These are phyloP conservation scores for Candida gigantensis DNA, from an alignment of 1,139 yeast genomes.

Conservation along the genomic window DNA sequence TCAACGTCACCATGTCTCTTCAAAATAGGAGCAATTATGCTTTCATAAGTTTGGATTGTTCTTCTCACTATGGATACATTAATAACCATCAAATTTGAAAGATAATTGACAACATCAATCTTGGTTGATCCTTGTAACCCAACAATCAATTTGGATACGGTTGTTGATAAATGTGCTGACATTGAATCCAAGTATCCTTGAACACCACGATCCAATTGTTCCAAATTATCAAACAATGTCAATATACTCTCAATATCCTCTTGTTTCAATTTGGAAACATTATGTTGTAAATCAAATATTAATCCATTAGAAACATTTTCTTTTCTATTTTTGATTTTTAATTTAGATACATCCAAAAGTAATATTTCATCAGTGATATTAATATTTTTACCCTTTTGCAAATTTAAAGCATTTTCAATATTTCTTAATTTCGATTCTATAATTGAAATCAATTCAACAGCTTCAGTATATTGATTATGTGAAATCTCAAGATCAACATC, in stretches of 20 bases:
- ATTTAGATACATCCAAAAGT: slow-evolving; percentile 43
- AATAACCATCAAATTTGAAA: slow-evolving; percentile 45
- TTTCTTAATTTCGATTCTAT: slow-evolving; percentile 36
- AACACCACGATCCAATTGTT: slow-evolving; percentile 41
- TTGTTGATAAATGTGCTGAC: slow-evolving; percentile 33
- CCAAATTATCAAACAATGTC: slow-evolving; percentile 38
- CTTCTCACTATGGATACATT: slow-evolving; percentile 41
- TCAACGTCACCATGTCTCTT: slow-evolving; percentile 34
- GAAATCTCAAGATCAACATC: slow-evolving; percentile 69
- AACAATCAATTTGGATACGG: slow-evolving; percentile 39
- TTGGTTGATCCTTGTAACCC: slow-evolving; percentile 49
- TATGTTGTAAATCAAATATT: slow-evolving; percentile 40
- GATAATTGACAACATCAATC: slow-evolving; percentile 46
- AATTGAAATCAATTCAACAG: slow-evolving; percentile 53
- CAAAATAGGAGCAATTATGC: slow-evolving; percentile 36
- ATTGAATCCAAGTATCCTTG: slow-evolving; percentile 38
- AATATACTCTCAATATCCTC: slow-evolving; percentile 36
- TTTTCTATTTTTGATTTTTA: slow-evolving; percentile 41
- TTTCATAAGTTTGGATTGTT: slow-evolving; percentile 36
- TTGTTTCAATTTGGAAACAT: slow-evolving; percentile 32
- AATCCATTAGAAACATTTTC: slow-evolving; percentile 39
- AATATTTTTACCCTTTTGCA: slow-evolving; percentile 6
- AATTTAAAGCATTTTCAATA: slow-evolving; percentile 21
- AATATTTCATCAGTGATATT: slow-evolving; percentile 35
- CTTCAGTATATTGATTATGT: slow-evolving; percentile 56